Conservation (phyloP, 495 filamentous ascomycete species). For the Cenococcum geophilum region DNA sequence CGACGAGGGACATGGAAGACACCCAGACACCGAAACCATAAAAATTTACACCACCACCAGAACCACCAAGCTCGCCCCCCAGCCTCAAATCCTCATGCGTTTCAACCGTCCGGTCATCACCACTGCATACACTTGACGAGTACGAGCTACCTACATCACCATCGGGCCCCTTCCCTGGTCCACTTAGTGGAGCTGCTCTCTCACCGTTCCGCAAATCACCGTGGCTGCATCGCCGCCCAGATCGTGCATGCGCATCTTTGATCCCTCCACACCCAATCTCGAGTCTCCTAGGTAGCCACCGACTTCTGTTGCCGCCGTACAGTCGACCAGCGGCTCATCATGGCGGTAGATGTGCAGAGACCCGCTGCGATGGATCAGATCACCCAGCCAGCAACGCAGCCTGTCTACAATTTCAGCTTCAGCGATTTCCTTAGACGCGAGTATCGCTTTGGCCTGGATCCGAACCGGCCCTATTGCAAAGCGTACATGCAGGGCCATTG, state of each 20-base stretch:
- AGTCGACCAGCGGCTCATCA: slow-evolving; percentile 2
- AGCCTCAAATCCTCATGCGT: background rate
- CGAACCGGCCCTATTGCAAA: slow-evolving; percentile 71
- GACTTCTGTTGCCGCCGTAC: background rate
- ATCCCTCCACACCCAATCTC: background rate
- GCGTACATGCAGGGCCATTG: slow-evolving; percentile 74
- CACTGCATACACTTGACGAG: background rate
- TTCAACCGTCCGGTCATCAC: background rate
- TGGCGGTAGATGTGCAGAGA: slow-evolving; percentile 20
- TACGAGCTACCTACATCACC: background rate
- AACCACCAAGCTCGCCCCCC: background rate
- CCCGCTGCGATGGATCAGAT: slow-evolving; percentile 24
- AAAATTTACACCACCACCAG: background rate
- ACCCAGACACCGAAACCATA: background rate
- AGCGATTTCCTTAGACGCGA: slow-evolving; percentile 37
- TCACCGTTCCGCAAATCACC: background rate
- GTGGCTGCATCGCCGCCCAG: background rate
- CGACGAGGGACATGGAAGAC: no score
- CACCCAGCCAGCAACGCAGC: slow-evolving; percentile 22
- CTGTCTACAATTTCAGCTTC: slow-evolving; percentile 38
- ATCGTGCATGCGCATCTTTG: background rate
- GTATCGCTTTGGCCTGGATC: slow-evolving; percentile 70
- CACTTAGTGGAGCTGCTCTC: background rate
- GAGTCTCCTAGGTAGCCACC: background rate
- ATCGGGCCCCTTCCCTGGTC: background rate